Evolutionary conservation across 257 asterid species (phyloP).

Genomic region (Anisodus acutangulus): DNA sequence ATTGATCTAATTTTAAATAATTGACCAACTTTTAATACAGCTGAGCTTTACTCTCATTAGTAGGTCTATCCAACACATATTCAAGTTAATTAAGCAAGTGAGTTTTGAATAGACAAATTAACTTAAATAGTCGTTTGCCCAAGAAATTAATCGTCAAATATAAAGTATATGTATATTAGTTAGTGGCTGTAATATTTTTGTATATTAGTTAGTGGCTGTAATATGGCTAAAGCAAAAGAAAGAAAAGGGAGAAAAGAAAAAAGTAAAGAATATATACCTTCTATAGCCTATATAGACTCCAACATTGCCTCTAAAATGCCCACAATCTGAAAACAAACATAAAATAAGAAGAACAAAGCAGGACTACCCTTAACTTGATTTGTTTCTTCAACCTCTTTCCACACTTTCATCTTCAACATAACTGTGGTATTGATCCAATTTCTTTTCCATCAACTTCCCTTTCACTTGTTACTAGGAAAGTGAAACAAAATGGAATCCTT

Average conservation of each 20-base stretch:
- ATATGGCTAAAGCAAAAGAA: neutral
- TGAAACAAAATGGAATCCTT: slow-evolving; percentile 38
- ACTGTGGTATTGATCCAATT: neutral
- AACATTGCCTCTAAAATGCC: neutral
- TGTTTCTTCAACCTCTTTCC: neutral
- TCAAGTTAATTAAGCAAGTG: no score
- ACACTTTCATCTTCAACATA: slow-evolving; percentile 19
- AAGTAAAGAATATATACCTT: neutral
- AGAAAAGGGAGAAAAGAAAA: neutral
- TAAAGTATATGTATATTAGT: no score
- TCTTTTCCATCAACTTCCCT: neutral
- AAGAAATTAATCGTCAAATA: no score
- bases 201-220: no score
- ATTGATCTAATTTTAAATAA: no score
- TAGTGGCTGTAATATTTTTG: neutral
- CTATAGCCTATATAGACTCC: slow-evolving; percentile 19
- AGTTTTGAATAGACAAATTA: no score
- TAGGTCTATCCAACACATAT: no score
- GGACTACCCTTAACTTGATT: neutral
- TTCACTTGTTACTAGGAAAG: neutral
- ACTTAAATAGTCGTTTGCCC: no score
- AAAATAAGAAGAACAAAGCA: neutral
- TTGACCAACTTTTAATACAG: no score
- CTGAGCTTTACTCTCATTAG: no score
- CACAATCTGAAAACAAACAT: slow-evolving; percentile 21